These are phyloP conservation scores for Scleroderma bovista DNA, from an alignment of 768 basidiomycete genomes.

Conservation along the genomic window DNA sequence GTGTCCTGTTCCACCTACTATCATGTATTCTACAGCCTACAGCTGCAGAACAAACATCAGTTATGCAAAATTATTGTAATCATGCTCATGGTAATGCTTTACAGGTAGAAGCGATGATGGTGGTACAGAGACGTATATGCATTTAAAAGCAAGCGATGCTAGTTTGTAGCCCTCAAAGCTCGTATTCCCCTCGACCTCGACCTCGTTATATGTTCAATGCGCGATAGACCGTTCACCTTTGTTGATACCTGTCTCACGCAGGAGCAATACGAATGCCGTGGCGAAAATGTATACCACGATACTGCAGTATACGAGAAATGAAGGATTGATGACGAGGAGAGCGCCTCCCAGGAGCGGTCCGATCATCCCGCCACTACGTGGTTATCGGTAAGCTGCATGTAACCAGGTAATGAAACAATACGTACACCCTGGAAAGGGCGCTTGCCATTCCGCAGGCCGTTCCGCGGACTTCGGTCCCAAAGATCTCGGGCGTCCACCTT, in stretches of 20 bases:
- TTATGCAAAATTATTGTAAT: no score
- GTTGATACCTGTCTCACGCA: conserved; percentile 48
- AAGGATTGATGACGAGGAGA: conserved; percentile 59
- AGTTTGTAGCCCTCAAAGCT: no score
- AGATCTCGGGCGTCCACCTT: conserved; percentile 83
- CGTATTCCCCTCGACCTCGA: no score
- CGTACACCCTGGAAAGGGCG: conserved; percentile 78
- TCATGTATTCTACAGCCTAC: no score
- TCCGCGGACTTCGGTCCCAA: conserved; percentile 79
- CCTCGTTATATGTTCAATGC: conserved; percentile 10
- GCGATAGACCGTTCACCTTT: conserved; percentile 17
- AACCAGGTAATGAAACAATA: conserved; percentile 5
- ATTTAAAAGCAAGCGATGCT: no score
- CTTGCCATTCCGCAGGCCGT: conserved; percentile 87
- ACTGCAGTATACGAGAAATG: conserved; percentile 75
- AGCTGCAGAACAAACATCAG: no score
- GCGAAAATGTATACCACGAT: conserved; percentile 60
- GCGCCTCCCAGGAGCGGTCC: conserved; percentile 76
- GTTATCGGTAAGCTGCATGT: background rate
- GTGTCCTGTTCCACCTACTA: no score
- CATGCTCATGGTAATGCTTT: no score
- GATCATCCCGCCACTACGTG: conserved; percentile 73
- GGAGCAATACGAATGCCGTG: conserved; percentile 53
- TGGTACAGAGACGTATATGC: no score
- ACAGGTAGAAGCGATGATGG: no score